Percentiles rank a stretch among this genome's conserved stretches.
These are phyloP conservation scores for Cryphonectria carpinicola DNA, from an alignment of 2,329 filamentous ascomycete genomes.

Conservation along the genomic window DNA sequence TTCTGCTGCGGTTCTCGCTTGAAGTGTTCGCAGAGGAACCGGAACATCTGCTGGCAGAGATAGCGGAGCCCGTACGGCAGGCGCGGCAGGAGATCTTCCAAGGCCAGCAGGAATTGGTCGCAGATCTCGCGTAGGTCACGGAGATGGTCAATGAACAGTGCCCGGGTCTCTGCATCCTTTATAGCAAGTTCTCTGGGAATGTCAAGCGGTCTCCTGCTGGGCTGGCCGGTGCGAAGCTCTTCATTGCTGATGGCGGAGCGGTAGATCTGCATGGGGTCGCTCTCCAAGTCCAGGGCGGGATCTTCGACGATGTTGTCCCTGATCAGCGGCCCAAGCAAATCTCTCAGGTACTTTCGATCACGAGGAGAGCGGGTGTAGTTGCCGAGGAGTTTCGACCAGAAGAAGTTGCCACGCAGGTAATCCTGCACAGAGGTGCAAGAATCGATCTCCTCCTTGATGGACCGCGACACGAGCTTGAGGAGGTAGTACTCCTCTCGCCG, in stretches of 20 bases:
- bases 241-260: conserved; percentile 95
- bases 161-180: conserved; percentile 87
- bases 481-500: conserved; percentile 96
- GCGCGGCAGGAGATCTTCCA: conserved; percentile 82
- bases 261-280: conserved; percentile 97
- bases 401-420: conserved; percentile 86
- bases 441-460: conserved; percentile 85
- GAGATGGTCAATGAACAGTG: conserved; percentile 91
- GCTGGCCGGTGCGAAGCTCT: conserved; percentile 86
- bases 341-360: conserved; percentile 89
- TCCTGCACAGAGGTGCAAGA: conserved; percentile 75
- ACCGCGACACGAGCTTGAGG: conserved; percentile 81
- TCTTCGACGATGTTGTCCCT: conserved; percentile 94
- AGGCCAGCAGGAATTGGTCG: conserved; percentile 80
- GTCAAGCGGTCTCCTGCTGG: conserved; percentile 80
- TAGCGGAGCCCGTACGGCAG: conserved; percentile 95
- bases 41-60: conserved; percentile 83
- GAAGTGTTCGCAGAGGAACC: conserved; percentile 77
- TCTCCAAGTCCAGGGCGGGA: conserved; percentile 87
- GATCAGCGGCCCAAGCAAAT: conserved; percentile 82
- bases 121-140: conserved; percentile 93
- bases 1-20: conserved; percentile 76
- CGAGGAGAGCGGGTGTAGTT: conserved; percentile 91
- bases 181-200: conserved; percentile 94
- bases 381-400: conserved; percentile 84